Conservation (phyloP, 2,329 filamentous ascomycete species). For the Amauroascus niger region DNA sequence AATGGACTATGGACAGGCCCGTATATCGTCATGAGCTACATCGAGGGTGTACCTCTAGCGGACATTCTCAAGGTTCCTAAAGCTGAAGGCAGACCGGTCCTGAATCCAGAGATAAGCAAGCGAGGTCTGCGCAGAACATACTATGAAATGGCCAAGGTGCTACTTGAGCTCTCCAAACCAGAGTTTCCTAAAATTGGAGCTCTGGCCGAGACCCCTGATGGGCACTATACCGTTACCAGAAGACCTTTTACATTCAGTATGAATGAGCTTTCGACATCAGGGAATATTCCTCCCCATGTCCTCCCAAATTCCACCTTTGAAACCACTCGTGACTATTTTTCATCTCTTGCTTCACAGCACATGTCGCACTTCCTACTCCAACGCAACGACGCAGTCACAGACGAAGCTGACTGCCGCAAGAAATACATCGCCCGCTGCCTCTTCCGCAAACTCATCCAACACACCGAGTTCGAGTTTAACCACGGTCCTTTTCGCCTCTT, state of each 20-base stretch:
- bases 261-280: neutral
- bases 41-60: no score
- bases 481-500: constrained; percentile 21
- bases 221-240: neutral
- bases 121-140: no score
- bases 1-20: no score
- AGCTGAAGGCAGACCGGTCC: no score
- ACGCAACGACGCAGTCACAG: constrained; percentile 31
- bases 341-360: neutral
- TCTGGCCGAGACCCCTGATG: no score
- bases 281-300: neutral
- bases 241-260: neutral
- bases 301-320: neutral
- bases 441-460: constrained; percentile 26
- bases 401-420: constrained; percentile 34
- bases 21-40: no score
- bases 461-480: no score
- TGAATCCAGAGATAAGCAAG: no score
- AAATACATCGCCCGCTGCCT: constrained; percentile 39
- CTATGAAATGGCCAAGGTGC: no score
- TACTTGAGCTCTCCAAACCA: no score
- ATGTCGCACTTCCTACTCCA: constrained; percentile 25
- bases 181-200: no score
- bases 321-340: neutral
- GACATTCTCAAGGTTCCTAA: no score